These are phyloP conservation scores for Fomitopsis pinicola DNA, from an alignment of 1,284 basidiomycete genomes.

Conservation along the genomic window DNA sequence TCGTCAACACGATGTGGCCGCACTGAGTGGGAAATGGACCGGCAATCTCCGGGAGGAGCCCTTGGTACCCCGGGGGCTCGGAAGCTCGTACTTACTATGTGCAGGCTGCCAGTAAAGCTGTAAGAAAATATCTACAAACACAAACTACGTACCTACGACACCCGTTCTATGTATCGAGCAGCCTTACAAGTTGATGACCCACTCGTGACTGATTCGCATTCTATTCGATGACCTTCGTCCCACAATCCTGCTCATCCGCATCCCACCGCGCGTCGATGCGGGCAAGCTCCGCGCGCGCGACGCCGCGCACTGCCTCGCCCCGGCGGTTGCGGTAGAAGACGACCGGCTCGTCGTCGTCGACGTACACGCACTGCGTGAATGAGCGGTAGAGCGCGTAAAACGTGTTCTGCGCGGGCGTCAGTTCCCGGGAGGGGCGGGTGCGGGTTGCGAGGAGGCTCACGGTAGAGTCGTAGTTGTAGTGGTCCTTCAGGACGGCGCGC, in stretches of 20 bases:
- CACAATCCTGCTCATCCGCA: conserved; percentile 16
- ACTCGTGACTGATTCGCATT: no score
- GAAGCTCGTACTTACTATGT: no score
- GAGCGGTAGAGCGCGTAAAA: conserved; percentile 33
- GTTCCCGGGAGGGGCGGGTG: background rate
- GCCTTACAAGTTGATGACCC: no score
- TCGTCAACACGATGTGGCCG: no score
- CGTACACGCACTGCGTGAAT: conserved; percentile 46
- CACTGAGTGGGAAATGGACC: no score
- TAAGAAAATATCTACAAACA: no score
- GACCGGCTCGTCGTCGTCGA: conserved; percentile 73
- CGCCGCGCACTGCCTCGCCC: conserved; percentile 33
- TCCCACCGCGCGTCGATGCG: conserved; percentile 17
- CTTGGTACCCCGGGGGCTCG: no score
- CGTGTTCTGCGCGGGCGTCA: conserved; percentile 19
- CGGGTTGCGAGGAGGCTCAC: conserved; percentile 26
- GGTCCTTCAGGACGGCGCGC: conserved; percentile 28
- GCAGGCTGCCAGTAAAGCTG: no score
- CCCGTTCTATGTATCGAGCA: no score
- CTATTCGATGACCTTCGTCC: background rate
- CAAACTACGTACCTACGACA: no score
- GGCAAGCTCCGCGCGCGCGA: conserved; percentile 14
- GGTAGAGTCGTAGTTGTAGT: conserved; percentile 40
- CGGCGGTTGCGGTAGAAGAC: conserved; percentile 73
- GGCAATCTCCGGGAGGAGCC: no score